These are phyloP conservation scores for Toxicodendron radicans DNA, from an alignment of 345 rosid species.

Conservation along the genomic window DNA sequence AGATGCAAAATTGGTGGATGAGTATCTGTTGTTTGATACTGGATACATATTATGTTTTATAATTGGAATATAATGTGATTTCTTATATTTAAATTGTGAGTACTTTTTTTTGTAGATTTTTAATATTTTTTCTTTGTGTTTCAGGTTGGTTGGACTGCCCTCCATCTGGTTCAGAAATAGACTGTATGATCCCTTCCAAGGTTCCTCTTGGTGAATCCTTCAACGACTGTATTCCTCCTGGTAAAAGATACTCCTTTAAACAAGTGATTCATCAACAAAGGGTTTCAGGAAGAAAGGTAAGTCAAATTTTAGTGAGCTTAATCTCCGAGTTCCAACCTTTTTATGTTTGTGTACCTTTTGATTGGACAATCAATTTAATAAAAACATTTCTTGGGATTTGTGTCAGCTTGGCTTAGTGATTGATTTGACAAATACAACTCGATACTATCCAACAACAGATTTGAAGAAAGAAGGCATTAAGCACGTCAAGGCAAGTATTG, in stretches of 20 bases:
- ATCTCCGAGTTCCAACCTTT: not conserved
- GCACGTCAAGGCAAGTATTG: conserved; percentile 72
- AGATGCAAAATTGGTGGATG: not conserved
- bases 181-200: conserved; percentile 81
- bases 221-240: conserved; percentile 76
- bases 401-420: conserved; percentile 96
- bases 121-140: conserved; percentile 10
- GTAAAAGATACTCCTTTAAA: conserved; percentile 95
- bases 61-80: conserved; percentile 9
- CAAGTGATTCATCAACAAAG: conserved; percentile 80
- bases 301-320: not conserved
- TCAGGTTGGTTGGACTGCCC: conserved; percentile 99
- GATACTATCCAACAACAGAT: conserved; percentile 73
- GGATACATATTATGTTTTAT: not conserved
- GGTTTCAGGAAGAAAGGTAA: conserved; percentile 80
- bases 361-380: not conserved
- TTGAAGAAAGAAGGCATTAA: conserved; percentile 88
- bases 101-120: not conserved
- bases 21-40: not conserved
- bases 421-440: conserved; percentile 94
- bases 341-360: not conserved
- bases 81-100: not conserved
- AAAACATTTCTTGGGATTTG: conserved; percentile 9
- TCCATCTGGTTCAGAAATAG: conserved; percentile 67
- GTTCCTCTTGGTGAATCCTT: conserved; percentile 88